Conservation (phyloP, 192 early-diverging fungal species). For the Backusella luteola region DNA sequence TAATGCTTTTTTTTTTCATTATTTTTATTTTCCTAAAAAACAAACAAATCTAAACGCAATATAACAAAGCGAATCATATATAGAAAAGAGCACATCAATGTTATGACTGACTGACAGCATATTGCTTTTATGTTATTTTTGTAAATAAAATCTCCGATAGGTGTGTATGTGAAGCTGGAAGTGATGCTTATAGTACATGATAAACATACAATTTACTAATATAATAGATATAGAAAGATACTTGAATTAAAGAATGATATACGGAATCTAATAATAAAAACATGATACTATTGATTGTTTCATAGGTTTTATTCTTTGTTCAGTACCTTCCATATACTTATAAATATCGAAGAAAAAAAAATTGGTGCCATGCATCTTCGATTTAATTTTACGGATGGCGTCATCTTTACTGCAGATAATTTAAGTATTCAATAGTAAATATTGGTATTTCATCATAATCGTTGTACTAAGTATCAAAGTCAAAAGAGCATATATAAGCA, state of each 20-base stretch:
- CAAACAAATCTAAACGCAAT: background rate
- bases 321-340: background rate
- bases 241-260: background rate
- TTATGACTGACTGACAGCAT: background rate
- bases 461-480: background rate
- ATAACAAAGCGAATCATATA: background rate
- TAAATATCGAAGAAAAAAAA: background rate
- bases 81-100: background rate
- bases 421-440: background rate
- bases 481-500: background rate
- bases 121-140: background rate
- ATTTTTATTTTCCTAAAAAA: background rate
- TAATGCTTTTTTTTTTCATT: background rate
- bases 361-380: background rate
- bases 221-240: background rate
- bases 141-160: slow-evolving; percentile 1
- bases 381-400: background rate
- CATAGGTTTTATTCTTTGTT: background rate
- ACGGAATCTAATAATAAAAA: background rate
- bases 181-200: background rate
- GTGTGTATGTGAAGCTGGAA: background rate
- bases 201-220: background rate
- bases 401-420: background rate
- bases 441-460: background rate
- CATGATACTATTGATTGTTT: background rate